Percentiles rank a stretch among this genome's conserved stretches.
Evolutionary conservation across 1,284 basidiomycete species (phyloP).

Genomic region (Rhodotorula sp.): DNA sequence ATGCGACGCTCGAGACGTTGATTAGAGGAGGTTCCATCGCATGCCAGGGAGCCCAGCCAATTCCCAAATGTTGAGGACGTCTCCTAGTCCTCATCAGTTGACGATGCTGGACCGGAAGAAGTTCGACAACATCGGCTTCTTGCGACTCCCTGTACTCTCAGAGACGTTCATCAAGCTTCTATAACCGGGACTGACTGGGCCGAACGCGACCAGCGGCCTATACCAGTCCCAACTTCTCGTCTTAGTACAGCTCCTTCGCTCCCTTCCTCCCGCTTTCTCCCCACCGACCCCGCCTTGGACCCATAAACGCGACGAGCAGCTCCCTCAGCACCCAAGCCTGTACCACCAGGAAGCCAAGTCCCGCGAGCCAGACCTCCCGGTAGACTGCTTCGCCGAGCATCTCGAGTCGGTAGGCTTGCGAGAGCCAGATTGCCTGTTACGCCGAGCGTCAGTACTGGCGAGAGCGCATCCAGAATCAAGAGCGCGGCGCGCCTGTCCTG

Average conservation of each 20-base stretch:
- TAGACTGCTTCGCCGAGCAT: conserved; percentile 75
- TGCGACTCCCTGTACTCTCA: too few relatives aligned
- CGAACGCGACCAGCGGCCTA: too few relatives aligned
- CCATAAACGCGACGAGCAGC: conserved; percentile 2
- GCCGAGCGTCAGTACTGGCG: not conserved
- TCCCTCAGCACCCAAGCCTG: conserved; percentile 52
- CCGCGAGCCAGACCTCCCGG: conserved; percentile 69
- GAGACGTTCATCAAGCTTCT: too few relatives aligned
- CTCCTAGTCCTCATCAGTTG: too few relatives aligned
- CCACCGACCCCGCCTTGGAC: too few relatives aligned
- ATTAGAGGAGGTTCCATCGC: not conserved
- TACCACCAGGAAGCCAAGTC: conserved; percentile 69
- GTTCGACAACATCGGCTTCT: too few relatives aligned
- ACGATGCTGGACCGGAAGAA: too few relatives aligned
- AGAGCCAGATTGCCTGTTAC: conserved; percentile 72
- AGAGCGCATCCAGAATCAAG: too few relatives aligned
- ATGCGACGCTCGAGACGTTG: not conserved
- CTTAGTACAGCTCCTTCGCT: not conserved
- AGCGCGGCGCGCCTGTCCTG: conserved; percentile 56
- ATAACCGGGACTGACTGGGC: too few relatives aligned
- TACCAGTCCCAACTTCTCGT: not conserved
- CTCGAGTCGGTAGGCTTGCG: conserved; percentile 82
- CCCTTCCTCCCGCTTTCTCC: not conserved
- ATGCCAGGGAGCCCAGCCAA: not conserved
- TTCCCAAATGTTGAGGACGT: not conserved